Evolutionary conservation across 495 filamentous ascomycete species (phyloP), one percentile per base, ranked within the genome.

Genomic region (Xylaria venustula): DNA sequence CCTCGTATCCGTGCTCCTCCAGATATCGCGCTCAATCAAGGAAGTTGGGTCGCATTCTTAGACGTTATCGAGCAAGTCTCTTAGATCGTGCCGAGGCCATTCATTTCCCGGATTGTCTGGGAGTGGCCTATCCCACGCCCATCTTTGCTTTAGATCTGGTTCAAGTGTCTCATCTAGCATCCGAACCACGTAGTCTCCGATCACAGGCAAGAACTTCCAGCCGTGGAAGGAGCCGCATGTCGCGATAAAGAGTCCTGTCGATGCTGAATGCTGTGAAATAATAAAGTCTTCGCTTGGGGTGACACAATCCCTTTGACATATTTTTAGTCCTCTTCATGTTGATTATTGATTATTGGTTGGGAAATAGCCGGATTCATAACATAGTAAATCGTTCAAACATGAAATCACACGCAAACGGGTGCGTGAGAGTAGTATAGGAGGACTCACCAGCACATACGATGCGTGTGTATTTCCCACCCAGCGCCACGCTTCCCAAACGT

Each of bases 191-290:
- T 87, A 85, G 25, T 81, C 75, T 15, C 85, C 85, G 41, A 88
- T 73, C 12, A 81, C 79, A 0, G 85, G 84, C 56, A 87, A 73
- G 72, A 88, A 87, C 66, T 88, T 88, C 72, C 75, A 88, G 7
- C 77, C 74, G 51, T 83, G 79, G 59, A 80, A 81, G 20, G 77
- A 79, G 7, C 80, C 80, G n/a, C 65, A 75, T 4, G 71, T 77
- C 2, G 80, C 80, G 51, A 83, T 54, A 47, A 72, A 76, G 0
- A 83, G 62, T 26, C 78, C 78, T 36, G 74, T 64, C 36, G 75
- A 78, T 26, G 73, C 73, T 0, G 84, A 75, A 63, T 87, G 85
- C 17, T 77, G 70, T 26, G 76, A 78, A 54, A 87, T 85, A 36
- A 85, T 82, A 62, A 84, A 85, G 61, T 85, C 81, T 23, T 84